Evolutionary conservation across 176 grass and related monocot genomes (phyloP), one percentile per base, ranked within the genome.

Genomic region (Luzula sylvatica): DNA sequence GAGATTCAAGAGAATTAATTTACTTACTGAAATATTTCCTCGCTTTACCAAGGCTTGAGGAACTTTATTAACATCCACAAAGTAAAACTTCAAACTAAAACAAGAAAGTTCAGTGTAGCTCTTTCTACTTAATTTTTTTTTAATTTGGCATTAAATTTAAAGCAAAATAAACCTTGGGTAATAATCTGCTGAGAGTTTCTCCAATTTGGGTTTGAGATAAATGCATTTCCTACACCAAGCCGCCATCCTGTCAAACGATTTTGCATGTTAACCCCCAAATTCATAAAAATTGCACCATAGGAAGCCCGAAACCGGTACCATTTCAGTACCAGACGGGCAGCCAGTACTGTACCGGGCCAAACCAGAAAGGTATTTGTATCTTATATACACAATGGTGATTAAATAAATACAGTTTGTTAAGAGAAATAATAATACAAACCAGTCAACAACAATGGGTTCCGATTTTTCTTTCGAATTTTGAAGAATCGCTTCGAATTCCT

Each of bases 171-270:
- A 98, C 92, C 81, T 74, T 55, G 81, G 92, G 41, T 45, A 70
- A 43, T 32, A 67, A 70, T 98, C 81, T 7, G 78, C 78, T 48
- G 92, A 81, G n/a, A 90, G 65, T 70, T 98, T 98, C 86, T 98
- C 92, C 54, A 98, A 58, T 65, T 75, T 90, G 32, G 92, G 85
- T 72, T 75, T 86, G 35, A 90, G 62, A 78, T 98, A 98, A 19
- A 98, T 98, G 78, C 85, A 98, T 75, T 98, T 98, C 48, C 85
- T 65, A 40, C 92, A 90, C 92, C 92, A 98, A 44, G 53, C 44
- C 25, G 92, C 85, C 85, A 90, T 90, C 92, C 92, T 98, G 38
- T 11, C 0, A 64, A 58, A 66, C 20, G 58, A 67, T 11, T 70
- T 50, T 7, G 3, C n/a, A 26, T 45, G n/a, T n/a, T 26, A 59